Percentiles rank a stretch among this genome's conserved stretches.
phyloP scores from a whole-genome alignment of 75 land plant species.

The Cunninghamia lanceolata region DNA sequence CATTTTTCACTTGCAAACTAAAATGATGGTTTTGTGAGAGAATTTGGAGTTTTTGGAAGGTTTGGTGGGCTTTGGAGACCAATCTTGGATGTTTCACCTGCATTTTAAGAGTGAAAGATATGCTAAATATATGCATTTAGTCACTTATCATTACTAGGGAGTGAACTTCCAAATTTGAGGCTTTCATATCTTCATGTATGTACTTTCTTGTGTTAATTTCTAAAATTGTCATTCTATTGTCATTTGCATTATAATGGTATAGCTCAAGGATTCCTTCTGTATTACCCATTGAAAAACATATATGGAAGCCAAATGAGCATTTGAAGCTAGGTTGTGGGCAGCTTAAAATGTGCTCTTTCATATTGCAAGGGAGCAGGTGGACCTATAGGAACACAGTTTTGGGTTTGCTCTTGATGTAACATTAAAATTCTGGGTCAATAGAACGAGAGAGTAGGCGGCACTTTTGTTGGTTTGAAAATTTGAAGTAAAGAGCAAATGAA shows the following conservation, averaged over 20 bases:
- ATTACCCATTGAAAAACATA: neutral
- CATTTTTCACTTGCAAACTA: neutral
- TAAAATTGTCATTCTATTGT: neutral
- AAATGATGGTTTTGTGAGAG: neutral
- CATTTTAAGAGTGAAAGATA: neutral
- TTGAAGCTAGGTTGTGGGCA: neutral
- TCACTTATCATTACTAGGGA: too few species aligned
- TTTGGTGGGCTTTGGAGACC: neutral
- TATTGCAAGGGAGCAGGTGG: neutral
- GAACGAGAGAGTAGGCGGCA: too few species aligned
- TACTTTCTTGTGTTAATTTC: neutral
- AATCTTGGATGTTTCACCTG: neutral
- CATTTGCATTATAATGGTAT: neutral
- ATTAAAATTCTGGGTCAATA: neutral
- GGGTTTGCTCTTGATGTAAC: too few species aligned
- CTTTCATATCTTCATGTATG: neutral
- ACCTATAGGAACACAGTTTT: neutral
- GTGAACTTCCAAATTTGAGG: neutral
- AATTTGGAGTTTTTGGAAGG: neutral
- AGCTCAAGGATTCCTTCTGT: neutral
- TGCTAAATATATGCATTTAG: neutral
- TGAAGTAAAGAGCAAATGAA: neutral
- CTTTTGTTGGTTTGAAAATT: neutral
- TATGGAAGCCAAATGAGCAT: neutral
- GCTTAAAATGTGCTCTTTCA: neutral